Conservation (phyloP, 805 yeast genomes). For the Kregervanrija delftensis region DNA sequence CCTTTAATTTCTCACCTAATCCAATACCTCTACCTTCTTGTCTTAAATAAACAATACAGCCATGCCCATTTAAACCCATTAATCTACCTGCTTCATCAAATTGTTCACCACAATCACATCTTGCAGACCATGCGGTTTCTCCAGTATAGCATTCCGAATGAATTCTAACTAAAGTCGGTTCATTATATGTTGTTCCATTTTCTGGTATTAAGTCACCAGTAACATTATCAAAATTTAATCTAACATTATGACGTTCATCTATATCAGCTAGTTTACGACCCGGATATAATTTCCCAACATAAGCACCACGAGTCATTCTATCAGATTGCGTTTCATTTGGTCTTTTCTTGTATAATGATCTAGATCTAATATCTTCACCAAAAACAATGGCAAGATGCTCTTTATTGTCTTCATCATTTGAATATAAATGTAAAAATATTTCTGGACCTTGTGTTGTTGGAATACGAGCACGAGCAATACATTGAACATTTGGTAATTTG, state of each 20-base stretch:
- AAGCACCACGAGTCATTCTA: constrained; percentile 98
- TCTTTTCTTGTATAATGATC: constrained; percentile 55
- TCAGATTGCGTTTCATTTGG: constrained; percentile 79
- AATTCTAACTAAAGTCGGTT: constrained; percentile 70
- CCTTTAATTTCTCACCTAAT: constrained; percentile 93
- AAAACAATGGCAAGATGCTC: constrained; percentile 97
- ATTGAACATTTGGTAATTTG: constrained; percentile 66
- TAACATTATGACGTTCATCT: constrained; percentile 39
- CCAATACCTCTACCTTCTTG: constrained; percentile 99
- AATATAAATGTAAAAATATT: constrained; percentile 82
- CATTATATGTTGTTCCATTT: constrained; percentile 20
- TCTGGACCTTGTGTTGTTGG: constrained; percentile 96
- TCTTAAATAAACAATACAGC: constrained; percentile 90
- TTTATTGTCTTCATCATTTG: constrained; percentile 79
- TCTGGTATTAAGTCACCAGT: constrained; percentile 30
- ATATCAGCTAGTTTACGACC: constrained; percentile 69
- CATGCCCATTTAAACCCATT: constrained; percentile 83
- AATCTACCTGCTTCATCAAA: constrained; percentile 94
- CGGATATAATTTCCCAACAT: constrained; percentile 82
- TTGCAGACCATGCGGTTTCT: constrained; percentile 97
- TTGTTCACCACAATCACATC: constrained; percentile 99
- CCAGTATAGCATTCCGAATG: constrained; percentile 99
- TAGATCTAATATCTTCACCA: constrained; percentile 84
- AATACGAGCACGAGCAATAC: constrained; percentile 91
- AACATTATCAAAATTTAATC: constrained; percentile 32